These are phyloP conservation scores for Aechmea fasciata DNA, from an alignment of 176 grass and related monocot genomes.

Conservation along the genomic window DNA sequence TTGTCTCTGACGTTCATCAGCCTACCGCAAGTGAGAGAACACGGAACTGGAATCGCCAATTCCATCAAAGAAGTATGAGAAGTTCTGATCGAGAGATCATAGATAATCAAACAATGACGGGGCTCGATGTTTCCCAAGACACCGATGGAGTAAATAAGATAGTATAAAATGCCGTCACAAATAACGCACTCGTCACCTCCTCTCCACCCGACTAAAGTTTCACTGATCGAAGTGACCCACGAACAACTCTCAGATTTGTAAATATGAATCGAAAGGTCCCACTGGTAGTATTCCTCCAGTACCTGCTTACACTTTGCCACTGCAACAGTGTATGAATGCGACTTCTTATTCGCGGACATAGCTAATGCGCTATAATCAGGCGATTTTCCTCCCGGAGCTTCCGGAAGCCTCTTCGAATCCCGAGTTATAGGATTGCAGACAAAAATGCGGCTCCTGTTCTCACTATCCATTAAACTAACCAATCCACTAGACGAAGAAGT, in stretches of 20 bases:
- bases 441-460: constrained; percentile 48
- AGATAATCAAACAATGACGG: constrained; percentile 67
- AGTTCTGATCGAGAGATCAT: constrained; percentile 40
- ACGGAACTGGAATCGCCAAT: constrained; percentile 61
- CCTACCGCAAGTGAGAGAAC: constrained; percentile 62
- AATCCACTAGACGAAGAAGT: constrained; percentile 58
- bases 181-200: constrained; percentile 79
- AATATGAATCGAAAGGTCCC: constrained; percentile 65
- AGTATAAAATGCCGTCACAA: constrained; percentile 77
- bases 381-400: constrained; percentile 39
- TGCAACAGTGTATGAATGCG: constrained; percentile 51
- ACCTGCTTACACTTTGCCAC: constrained; percentile 68
- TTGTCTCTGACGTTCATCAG: constrained; percentile 68
- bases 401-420: constrained; percentile 45
- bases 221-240: constrained; percentile 49
- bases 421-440: constrained; percentile 80
- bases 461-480: constrained; percentile 72
- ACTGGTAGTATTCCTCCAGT: constrained; percentile 47
- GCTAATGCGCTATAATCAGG: constrained; percentile 72
- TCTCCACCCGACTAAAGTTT: constrained; percentile 51
- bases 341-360: constrained; percentile 36
- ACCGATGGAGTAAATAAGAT: constrained; percentile 54
- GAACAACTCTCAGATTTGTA: constrained; percentile 39
- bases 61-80: constrained; percentile 35
- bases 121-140: constrained; percentile 43